Base-by-base conservation (phyloP, 345 rosid species). In the Lepidium aucheri region DNA sequence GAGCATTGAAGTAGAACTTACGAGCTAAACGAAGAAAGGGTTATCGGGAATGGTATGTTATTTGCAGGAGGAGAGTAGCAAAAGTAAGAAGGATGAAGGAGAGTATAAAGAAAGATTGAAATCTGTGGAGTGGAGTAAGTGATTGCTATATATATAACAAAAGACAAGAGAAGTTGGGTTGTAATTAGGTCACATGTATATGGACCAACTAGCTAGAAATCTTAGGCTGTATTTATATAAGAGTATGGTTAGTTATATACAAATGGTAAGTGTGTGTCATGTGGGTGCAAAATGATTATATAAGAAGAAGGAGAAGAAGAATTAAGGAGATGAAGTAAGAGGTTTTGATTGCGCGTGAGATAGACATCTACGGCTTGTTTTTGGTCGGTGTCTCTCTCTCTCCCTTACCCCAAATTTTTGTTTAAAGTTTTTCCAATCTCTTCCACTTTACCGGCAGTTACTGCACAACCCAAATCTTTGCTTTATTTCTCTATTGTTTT, bases 261-360 rank as follows among this genome's bases (percentile, higher is more conserved):
- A 69, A 30, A 50, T 50, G 53, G 53, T 12, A 49, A 52, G 68
- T 59, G 60, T 59, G 55, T 55, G 58, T 39, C 55, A 59, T 76
- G 61, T 58, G 55, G 53, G 60, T 49, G 63, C 36, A 60, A 57
- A 65, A 56, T 65, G 72, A 65, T 72, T 54, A 72, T 72, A 72
- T 50, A 59, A 65, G 60, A 12, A 63, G 65, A 42, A 41, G 69
- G 47, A 20, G 22, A 11, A 47, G 70, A 7, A 69, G 63, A 10
- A 72, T 28, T 56, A 63, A 35, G 69, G 42, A 40, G 64, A 71
- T 39, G 60, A 46, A 46, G 32, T 28, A 28, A 28, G 32, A 71
- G 72, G 49, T 65, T 46, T 68, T 82, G 90, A 86, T 83, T 88
- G 93, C 96, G 97, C 97, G 96, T 91, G 97, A 96, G 88, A 83